phyloP scores from a whole-genome alignment of 2,329 filamentous ascomycete genomes.

The Penicillium janthinellum region DNA sequence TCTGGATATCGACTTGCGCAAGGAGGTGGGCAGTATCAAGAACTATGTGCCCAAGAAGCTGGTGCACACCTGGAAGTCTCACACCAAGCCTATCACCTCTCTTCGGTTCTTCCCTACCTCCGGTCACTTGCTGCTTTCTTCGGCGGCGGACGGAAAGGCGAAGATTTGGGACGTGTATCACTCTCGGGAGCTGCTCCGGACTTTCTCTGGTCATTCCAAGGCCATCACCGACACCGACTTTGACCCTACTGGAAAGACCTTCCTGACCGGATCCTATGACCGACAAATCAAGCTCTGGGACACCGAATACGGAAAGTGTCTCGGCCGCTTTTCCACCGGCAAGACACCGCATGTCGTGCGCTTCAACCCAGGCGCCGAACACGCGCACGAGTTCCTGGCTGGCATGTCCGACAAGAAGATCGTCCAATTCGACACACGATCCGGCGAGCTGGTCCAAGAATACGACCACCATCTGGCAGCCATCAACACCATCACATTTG shows the following conservation, averaged over 20 bases:
- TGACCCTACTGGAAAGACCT: slow-evolving; percentile 77
- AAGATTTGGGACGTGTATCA: slow-evolving; percentile 97
- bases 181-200: slow-evolving; percentile 80
- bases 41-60: slow-evolving; percentile 96
- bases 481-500: slow-evolving; percentile 96
- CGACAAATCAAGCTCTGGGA: slow-evolving; percentile 98
- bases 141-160: slow-evolving; percentile 85
- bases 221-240: slow-evolving; percentile 88
- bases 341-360: slow-evolving; percentile 93
- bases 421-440: slow-evolving; percentile 89
- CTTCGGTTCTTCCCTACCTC: slow-evolving; percentile 86
- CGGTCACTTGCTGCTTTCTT: slow-evolving; percentile 84
- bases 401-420: slow-evolving; percentile 99
- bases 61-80: slow-evolving; percentile 84
- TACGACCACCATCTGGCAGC: slow-evolving; percentile 98
- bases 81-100: slow-evolving; percentile 82
- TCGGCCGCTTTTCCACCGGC: slow-evolving; percentile 86
- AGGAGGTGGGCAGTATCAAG: slow-evolving; percentile 75
- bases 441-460: slow-evolving; percentile 84
- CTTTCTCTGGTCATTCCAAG: slow-evolving; percentile 89
- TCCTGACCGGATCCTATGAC: slow-evolving; percentile 90
- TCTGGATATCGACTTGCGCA: slow-evolving; percentile 79
- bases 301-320: slow-evolving; percentile 87
- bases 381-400: slow-evolving; percentile 86
- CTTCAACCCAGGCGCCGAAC: slow-evolving; percentile 80